phyloP scores from a whole-genome alignment of 164 flowering plant species.

The Stephania cephalantha region DNA sequence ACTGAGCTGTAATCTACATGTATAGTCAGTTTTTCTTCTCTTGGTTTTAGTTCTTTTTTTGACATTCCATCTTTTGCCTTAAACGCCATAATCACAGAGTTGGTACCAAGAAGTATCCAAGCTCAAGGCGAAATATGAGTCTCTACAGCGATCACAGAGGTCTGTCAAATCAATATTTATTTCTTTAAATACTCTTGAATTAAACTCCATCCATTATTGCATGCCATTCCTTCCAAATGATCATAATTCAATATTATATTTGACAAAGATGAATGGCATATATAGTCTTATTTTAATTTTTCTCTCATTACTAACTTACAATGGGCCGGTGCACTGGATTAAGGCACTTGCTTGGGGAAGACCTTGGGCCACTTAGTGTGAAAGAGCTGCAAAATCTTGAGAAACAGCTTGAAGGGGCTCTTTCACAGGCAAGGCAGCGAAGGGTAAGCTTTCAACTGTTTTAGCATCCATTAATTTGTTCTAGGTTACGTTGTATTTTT shows the following conservation, averaged over 20 bases:
- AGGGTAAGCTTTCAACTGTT: constrained; percentile 40
- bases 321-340: not conserved
- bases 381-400: constrained; percentile 86
- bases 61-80: not conserved
- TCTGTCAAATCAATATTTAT: constrained; percentile 10
- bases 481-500: too few species aligned
- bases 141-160: constrained; percentile 83
- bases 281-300: not conserved
- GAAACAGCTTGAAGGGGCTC: constrained; percentile 83
- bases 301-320: constrained; percentile 1
- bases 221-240: too few species aligned
- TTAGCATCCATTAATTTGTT: too few species aligned
- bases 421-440: constrained; percentile 68
- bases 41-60: not conserved
- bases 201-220: too few species aligned
- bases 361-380: constrained; percentile 73
- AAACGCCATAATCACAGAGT: constrained; percentile 30
- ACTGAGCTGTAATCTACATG: not conserved
- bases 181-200: too few species aligned
- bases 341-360: constrained; percentile 95
- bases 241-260: too few species aligned
- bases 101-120: constrained; percentile 76
- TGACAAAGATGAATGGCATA: not conserved
- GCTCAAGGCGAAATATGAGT: constrained; percentile 68
- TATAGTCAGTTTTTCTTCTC: too few species aligned